phyloP scores from a whole-genome alignment of 129 eudicot species.

The Centaurea solstitialis region DNA sequence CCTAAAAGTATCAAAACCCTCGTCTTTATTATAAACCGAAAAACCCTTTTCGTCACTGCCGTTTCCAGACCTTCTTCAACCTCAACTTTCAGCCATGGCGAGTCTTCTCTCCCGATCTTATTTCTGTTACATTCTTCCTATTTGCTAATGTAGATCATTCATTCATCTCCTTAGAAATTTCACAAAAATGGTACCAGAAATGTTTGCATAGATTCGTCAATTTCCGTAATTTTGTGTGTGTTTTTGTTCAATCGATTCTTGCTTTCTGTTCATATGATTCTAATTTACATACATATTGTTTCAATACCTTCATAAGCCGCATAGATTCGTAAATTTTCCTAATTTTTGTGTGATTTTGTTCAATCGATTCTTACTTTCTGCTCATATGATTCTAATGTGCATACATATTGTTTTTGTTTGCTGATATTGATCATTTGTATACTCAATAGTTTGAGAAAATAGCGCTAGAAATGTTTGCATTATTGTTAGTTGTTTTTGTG shows the following conservation, averaged over 20 bases:
- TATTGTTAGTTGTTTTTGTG: too few relatives aligned
- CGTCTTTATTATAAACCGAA: slow-evolving; percentile 12
- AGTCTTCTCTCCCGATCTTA: not conserved
- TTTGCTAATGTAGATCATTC: not conserved
- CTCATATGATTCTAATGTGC: too few relatives aligned
- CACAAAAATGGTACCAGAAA: not conserved
- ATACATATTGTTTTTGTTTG: too few relatives aligned
- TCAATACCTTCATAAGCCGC: too few relatives aligned
- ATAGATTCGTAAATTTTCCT: too few relatives aligned
- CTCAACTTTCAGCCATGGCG: slow-evolving; percentile 27
- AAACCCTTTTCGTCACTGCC: slow-evolving; percentile 22
- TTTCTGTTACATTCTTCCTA: not conserved
- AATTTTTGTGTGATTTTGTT: too few relatives aligned
- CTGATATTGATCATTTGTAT: too few relatives aligned
- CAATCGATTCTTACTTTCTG: too few relatives aligned
- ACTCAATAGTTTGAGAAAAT: not conserved
- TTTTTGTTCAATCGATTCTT: not conserved
- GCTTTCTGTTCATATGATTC: not conserved
- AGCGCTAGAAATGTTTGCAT: not conserved
- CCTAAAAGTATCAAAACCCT: slow-evolving; percentile 18
- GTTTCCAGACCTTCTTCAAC: slow-evolving; percentile 34
- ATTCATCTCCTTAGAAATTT: too few relatives aligned
- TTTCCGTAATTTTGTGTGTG: not conserved
- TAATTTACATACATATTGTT: not conserved
- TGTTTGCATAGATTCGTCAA: not conserved